Evolutionary conservation across 2,329 filamentous ascomycete species (phyloP).

Genomic region (Fusarium cyanostomum): DNA sequence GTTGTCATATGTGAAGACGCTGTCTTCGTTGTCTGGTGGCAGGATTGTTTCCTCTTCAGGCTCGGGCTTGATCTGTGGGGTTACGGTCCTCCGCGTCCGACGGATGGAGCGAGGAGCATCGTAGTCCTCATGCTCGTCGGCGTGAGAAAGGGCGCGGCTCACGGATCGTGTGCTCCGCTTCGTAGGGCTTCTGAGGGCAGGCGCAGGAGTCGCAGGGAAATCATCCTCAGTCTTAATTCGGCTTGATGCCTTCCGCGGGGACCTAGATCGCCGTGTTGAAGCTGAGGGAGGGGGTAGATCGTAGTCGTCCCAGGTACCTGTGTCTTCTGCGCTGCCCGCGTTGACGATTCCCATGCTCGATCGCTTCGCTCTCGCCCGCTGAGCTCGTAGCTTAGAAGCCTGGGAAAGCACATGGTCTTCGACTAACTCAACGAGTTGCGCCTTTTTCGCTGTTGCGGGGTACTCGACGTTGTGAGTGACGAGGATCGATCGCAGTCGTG

Average conservation of each 20-base stretch:
- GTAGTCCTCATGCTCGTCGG: constrained; percentile 58
- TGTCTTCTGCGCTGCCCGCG: constrained; percentile 72
- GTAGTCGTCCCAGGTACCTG: constrained; percentile 69
- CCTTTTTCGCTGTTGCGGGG: constrained; percentile 90
- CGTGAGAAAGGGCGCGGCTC: constrained; percentile 63
- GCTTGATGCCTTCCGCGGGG: constrained; percentile 63
- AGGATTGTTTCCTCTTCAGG: constrained; percentile 50
- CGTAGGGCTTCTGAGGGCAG: constrained; percentile 56
- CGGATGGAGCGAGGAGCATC: constrained; percentile 54
- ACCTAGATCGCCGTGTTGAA: constrained; percentile 62
- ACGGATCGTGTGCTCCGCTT: constrained; percentile 65
- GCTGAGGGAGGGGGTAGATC: constrained; percentile 61
- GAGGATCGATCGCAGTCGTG: constrained; percentile 88
- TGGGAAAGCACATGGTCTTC: constrained; percentile 81
- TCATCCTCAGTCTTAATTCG: constrained; percentile 63
- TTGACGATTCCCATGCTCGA: constrained; percentile 86
- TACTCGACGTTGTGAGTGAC: constrained; percentile 89
- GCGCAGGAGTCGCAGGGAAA: constrained; percentile 50
- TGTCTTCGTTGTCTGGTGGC: constrained; percentile 56
- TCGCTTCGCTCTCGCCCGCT: constrained; percentile 81
- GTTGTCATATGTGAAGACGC: constrained; percentile 87
- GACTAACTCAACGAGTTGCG: constrained; percentile 86
- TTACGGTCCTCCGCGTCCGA: constrained; percentile 61
- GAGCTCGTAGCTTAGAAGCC: constrained; percentile 77
- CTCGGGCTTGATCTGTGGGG: constrained; percentile 65